Base-by-base conservation (phyloP, 2,329 filamentous ascomycete species). In the Neofusicoccum laricinum region DNA sequence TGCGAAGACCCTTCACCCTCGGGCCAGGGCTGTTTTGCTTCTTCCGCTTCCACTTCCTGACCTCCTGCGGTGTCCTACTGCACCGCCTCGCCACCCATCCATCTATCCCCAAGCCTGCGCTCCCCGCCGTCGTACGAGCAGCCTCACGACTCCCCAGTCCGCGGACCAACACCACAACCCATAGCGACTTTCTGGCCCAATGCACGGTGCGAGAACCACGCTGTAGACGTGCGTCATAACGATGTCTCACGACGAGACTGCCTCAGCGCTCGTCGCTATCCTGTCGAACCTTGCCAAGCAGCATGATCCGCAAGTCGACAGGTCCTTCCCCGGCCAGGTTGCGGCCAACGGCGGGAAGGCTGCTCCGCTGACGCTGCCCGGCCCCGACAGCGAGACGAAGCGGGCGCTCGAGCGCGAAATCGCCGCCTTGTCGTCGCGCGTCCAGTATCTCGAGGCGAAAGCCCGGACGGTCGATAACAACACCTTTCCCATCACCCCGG, bases 361-460 rank as follows among this genome's bases (percentile, higher is more conserved):
- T 38, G 78, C 80, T 67, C 81, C 85, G 69, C 83, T 94, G 73
- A 85, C 84, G 67, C 84, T 98, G 25, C 93, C 94, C 14, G 95
- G 95, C 65, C 84, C 86, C 65, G 85, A 92, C 65, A 90, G 86
- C 49, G 79, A 86, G 40, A 90, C 90, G 69, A 98, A 98, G 80
- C 84, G 86, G 69, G 85, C 85, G 36, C 86, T 98, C 66, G 93
- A 98, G 79, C 84, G 85, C 66, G 94, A 98, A 79, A 85, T 99
- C 65, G 86, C 89, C 58, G 89, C 91, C 64, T 85, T 98, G 68
- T 86, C 89, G 66, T 81, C 88, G 67, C 85, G 95, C 69, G 87
- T 98, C 69, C 90, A 93, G 68, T 87, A 89, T 68, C 86, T 98
- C 70, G 93, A 98, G 81, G 87, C 87, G 70, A 90, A 90, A 79